phyloP scores from a whole-genome alignment of 768 basidiomycete genomes.

The Phlebiopsis gigantea region DNA sequence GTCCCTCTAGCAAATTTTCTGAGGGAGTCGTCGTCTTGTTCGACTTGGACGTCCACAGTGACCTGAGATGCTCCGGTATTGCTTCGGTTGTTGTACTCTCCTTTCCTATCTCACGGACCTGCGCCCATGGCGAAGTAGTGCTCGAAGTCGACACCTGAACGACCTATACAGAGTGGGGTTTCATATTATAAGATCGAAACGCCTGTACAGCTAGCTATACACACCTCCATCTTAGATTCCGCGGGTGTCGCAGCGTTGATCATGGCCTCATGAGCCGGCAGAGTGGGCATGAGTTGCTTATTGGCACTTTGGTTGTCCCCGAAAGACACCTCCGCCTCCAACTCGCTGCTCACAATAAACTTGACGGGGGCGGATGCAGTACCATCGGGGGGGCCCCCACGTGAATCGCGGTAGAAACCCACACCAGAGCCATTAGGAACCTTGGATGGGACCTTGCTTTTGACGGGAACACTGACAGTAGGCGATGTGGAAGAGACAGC shows the following conservation, averaged over 20 bases:
- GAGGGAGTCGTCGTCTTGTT: slow-evolving; percentile 61
- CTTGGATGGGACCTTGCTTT: slow-evolving; percentile 55
- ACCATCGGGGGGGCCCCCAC: slow-evolving; percentile 42
- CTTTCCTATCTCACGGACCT: slow-evolving; percentile 34
- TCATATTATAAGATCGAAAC: neutral
- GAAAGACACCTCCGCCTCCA: slow-evolving; percentile 37
- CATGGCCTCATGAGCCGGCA: neutral
- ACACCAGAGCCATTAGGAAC: slow-evolving; percentile 69
- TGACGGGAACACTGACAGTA: slow-evolving; percentile 33
- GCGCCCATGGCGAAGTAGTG: slow-evolving; percentile 44
- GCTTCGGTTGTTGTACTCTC: slow-evolving; percentile 65
- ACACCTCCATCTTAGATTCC: neutral
- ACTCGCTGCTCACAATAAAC: slow-evolving; percentile 77
- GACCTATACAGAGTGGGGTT: neutral
- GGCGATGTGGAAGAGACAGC: slow-evolving; percentile 20
- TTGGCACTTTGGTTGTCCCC: neutral
- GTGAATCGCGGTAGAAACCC: slow-evolving; percentile 66
- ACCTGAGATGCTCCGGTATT: slow-evolving; percentile 81
- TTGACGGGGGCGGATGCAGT: slow-evolving; percentile 50
- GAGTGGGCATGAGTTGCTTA: neutral
- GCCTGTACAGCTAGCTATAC: too few relatives aligned
- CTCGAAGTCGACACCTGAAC: slow-evolving; percentile 15
- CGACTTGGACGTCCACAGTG: slow-evolving; percentile 77
- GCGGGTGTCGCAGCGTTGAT: neutral
- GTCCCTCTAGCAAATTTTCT: slow-evolving; percentile 79